Evolutionary conservation across 108 stramenopile species (phyloP).

Genomic region (Conticribra weissflogii): DNA sequence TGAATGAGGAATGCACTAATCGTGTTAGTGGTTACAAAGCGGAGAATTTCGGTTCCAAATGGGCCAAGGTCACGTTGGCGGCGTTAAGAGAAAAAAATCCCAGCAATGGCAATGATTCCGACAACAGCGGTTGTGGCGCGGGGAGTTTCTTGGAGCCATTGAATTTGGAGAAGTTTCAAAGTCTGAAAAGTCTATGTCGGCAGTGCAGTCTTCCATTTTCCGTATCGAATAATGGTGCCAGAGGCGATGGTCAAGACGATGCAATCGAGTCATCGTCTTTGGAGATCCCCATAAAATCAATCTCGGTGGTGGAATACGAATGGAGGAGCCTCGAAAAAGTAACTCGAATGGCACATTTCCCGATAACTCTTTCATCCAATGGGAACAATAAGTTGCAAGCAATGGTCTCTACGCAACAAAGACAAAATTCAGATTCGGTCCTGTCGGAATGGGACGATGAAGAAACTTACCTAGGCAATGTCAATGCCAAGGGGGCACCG

Average conservation of each 20-base stretch:
- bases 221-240: not conserved
- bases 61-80: constrained; percentile 21
- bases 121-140: too few species aligned
- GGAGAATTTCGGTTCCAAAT: constrained; percentile 15
- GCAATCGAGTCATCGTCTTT: not conserved
- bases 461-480: constrained; percentile 7
- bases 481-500: constrained; percentile 13
- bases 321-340: constrained; percentile 16
- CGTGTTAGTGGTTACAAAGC: constrained; percentile 1
- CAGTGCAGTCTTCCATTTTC: not conserved
- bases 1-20: constrained; percentile 3
- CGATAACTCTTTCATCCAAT: not conserved
- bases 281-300: not conserved
- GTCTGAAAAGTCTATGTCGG: not conserved
- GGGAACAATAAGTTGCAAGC: not conserved
- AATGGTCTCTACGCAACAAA: constrained; percentile 8
- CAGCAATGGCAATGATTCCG: not conserved
- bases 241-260: too few species aligned
- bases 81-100: not conserved
- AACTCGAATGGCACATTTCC: not conserved
- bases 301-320: constrained; percentile 18
- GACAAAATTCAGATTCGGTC: not conserved
- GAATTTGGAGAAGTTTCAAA: constrained; percentile 12
- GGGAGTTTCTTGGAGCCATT: too few species aligned
- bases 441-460: constrained; percentile 18